Base-by-base conservation (phyloP, 352 stramenopile species). In the Phytophthora citricola region DNA sequence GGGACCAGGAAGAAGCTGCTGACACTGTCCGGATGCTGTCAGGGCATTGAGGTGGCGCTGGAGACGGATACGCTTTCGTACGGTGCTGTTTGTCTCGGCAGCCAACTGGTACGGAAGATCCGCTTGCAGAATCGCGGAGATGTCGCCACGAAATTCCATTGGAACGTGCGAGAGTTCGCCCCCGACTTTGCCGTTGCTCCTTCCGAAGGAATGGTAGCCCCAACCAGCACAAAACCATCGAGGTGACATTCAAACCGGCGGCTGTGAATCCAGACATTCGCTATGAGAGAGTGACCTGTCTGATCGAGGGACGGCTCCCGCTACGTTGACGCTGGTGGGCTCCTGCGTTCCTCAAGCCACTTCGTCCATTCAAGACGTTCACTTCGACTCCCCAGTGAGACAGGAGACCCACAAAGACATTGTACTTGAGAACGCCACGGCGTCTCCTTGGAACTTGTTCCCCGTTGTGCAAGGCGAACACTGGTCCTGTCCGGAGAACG, bases 51-150 rank as follows among this genome's bases (percentile, higher is more conserved):
- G 20, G 85, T 98, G 6, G 71, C 71, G 31, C 76, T 98, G 1
- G 93, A 97, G 50, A 93, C 85, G 4, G 94, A 98, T 56, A 91
- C 83, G 0, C 59, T 98, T 8, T 85, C 88, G 1, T 98, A 98
- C 41, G 94, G 94, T 17, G 78, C 88, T 0, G 92, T 98, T 2
- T 98, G 93, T 32, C 70, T 95, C 5, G 88, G 93, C 8, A 96
- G 85, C 32, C 87, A 92, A 34, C 63, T 96, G 4, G 89, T 93
- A 38, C 79, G 89, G 10, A 92, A 93, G 52, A 58, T 98, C 17
- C 79, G 81, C 15, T 71, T 98, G 43, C 89, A 98, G 55, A 98
- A 98, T 56, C 76, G 82, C 11, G 94, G 94, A 12, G 94, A 98
- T 63, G 56, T 98, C 4, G 69, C 88, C 3, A 82, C 92, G 11